Conservation (phyloP, 371 early-diverging fungal species). For the Nematocida parisii region DNA sequence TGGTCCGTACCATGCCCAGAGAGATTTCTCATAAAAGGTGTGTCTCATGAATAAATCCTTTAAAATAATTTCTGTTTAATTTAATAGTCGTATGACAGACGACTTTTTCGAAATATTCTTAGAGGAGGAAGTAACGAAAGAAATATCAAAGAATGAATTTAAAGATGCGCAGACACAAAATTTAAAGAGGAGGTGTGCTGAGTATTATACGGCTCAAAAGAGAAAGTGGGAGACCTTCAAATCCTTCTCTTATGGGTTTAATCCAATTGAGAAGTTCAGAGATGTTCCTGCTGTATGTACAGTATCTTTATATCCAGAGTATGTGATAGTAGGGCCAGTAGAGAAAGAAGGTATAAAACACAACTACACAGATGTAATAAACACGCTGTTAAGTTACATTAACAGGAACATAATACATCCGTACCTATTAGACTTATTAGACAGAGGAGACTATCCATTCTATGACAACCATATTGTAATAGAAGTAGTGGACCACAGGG, state of each 20-base stretch:
- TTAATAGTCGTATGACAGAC: conserved; percentile 30
- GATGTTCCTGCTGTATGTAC: conserved; percentile 47
- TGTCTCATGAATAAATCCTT: conserved; percentile 42
- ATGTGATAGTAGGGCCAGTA: conserved; percentile 39
- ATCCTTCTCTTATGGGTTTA: conserved; percentile 36
- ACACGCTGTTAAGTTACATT: conserved; percentile 25
- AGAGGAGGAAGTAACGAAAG: conserved; percentile 41
- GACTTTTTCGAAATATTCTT: conserved; percentile 1
- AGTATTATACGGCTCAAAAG: conserved; percentile 48
- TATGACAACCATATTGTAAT: conserved; percentile 58
- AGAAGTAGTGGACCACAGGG: conserved; percentile 44
- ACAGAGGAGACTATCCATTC: conserved; percentile 58
- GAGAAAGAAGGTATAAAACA: conserved; percentile 56
- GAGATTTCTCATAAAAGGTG: conserved; percentile 55
- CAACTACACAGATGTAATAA: conserved; percentile 47
- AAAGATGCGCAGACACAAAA: conserved; percentile 43
- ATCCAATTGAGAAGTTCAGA: conserved; percentile 56
- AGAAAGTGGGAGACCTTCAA: conserved; percentile 45
- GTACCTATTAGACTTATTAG: conserved; percentile 50
- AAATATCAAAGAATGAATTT: conserved; percentile 36
- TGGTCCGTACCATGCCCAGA: conserved; percentile 27
- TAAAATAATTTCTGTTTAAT: conserved; percentile 49
- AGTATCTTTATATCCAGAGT: conserved; percentile 50
- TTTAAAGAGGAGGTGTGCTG: conserved; percentile 45
- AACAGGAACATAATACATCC: conserved; percentile 53